Percentiles rank a stretch among this genome's conserved stretches.
phyloP scores from a whole-genome alignment of 2,329 filamentous ascomycete genomes.

The Cytospora schulzeri region DNA sequence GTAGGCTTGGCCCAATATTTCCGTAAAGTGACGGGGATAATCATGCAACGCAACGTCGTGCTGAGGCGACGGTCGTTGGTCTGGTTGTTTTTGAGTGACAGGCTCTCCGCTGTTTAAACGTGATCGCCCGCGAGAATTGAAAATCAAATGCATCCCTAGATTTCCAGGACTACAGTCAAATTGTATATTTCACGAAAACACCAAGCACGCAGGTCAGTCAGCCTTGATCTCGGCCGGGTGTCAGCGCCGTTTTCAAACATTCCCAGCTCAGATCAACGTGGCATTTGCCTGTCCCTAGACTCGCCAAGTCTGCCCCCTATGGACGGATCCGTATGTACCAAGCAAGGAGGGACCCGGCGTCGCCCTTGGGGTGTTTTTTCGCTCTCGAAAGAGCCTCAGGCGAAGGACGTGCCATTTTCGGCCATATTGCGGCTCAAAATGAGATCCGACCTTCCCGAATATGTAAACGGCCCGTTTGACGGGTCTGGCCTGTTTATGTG shows the following conservation, averaged over 20 bases:
- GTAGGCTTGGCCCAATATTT: background rate
- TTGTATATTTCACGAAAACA: background rate
- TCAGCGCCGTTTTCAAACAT: background rate
- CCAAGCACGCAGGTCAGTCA: background rate
- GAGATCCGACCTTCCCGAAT: constrained; percentile 21
- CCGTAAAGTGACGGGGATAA: background rate
- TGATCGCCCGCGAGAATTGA: background rate
- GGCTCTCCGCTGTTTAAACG: background rate
- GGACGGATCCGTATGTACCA: background rate
- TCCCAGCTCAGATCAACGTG: background rate
- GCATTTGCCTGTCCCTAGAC: background rate
- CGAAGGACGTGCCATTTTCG: constrained; percentile 26
- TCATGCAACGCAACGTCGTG: background rate
- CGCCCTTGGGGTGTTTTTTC: background rate
- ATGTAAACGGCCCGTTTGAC: constrained; percentile 29
- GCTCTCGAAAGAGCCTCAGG: constrained; percentile 18
- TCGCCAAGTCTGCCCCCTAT: background rate
- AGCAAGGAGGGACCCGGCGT: background rate
- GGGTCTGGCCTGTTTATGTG: constrained; percentile 10
- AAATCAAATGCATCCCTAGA: background rate
- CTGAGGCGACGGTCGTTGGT: background rate
- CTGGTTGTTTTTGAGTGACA: background rate
- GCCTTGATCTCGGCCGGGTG: background rate
- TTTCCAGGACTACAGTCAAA: background rate
- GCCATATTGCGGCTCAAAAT: constrained; percentile 29